Base-by-base conservation (phyloP, 176 grass and related monocot genomes). In the Tuctoria greenei region DNA sequence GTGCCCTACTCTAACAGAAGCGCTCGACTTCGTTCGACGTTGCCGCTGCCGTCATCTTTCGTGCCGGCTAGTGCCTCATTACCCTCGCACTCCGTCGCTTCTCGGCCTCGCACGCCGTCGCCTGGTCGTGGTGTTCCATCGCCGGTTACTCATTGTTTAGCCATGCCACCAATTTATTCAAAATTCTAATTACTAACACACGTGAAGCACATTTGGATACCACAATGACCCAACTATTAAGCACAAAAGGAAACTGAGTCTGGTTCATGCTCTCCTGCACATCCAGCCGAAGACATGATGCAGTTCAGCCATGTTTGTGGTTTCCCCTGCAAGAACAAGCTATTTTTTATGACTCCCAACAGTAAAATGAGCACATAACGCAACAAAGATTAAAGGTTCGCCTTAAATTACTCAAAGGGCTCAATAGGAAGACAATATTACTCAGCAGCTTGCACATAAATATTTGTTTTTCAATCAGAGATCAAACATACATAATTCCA, bases 401-500 rank as follows among this genome's bases (percentile, higher is more conserved):
- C 75, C 86, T 69, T 47, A 39, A 63, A 56, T 59, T 28, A 56
- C 66, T 65, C 20, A 37, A 16, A 61, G 0, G 3, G 15, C 40
- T 74, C 15, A 39, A 43, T 25, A 63, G 36, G 52, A 64, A 27
- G 27, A 44, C 37, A 74, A 69, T 62, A 68, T 88, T 56, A 88
- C 55, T 88, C 86, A 49, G 70, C 71, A 58, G 81, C 76, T 81
- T 88, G 76, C 64, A 70, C 64, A 59, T 23, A 39, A 80, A 56
- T 64, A 83, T 39, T 38, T 66, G 55, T 79, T 65, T 45, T 8
- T 55, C 8, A 15, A 61, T 66, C 21, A 35, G 17, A 0, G 26
- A 1, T 65, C 57, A 72, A 36, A 61, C 23, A 72, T 14, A 37
- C n/a, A 61, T 20, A 9, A 72, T 20, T 40, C 9, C 16, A 41